These are phyloP conservation scores for Cylindrotheca closterium DNA, from an alignment of 108 stramenopile species.

Conservation along the genomic window DNA sequence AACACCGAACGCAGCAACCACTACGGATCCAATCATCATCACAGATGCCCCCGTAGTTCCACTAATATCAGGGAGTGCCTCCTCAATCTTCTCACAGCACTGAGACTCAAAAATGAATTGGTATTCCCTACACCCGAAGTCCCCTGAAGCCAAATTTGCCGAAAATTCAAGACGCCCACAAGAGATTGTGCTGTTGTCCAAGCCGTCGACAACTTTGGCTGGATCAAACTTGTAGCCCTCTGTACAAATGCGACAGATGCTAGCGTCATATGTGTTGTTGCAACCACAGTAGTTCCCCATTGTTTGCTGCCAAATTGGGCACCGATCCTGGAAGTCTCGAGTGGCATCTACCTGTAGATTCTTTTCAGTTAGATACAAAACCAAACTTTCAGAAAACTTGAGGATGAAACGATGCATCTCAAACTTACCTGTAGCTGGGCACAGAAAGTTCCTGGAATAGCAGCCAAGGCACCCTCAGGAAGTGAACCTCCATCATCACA, in stretches of 20 bases:
- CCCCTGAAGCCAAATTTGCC: constrained; percentile 6
- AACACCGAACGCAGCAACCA: too few species aligned
- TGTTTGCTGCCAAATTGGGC: constrained; percentile 22
- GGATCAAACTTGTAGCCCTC: not conserved
- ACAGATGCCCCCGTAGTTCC: not conserved
- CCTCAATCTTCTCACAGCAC: not conserved
- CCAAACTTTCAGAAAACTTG: too few species aligned
- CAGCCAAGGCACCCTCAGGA: constrained; percentile 18
- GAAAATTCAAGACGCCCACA: constrained; percentile 20
- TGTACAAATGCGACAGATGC: constrained; percentile 4
- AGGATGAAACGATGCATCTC: too few species aligned
- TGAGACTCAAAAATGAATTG: not conserved
- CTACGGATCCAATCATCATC: too few species aligned
- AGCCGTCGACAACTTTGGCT: not conserved
- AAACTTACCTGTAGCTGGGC: constrained; percentile 14
- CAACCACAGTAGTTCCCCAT: constrained; percentile 28
- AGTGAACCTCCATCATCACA: constrained; percentile 22
- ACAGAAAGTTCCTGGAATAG: constrained; percentile 11
- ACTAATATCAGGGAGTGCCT: not conserved
- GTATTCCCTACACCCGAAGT: not conserved
- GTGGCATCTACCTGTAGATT: constrained; percentile 37
- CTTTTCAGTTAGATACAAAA: too few species aligned
- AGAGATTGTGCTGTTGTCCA: not conserved
- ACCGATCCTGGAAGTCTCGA: constrained; percentile 16
- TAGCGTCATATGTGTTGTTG: constrained; percentile 6